Evolutionary conservation across 345 rosid species (phyloP), one percentile per base, ranked within the genome.

Genomic region (Nasturtium officinale): DNA sequence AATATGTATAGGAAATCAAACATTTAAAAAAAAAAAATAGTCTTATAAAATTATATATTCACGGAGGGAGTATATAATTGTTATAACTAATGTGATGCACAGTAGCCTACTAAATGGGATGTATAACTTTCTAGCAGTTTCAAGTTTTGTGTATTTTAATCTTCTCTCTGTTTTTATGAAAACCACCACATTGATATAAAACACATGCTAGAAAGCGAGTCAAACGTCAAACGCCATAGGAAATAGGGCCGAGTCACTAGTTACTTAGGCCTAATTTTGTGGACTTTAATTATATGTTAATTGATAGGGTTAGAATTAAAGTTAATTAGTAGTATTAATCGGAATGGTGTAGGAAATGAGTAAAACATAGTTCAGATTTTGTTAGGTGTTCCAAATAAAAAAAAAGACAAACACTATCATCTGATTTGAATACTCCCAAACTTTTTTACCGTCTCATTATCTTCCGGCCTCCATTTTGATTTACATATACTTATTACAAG

Each of bases 381-480:
- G 9, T 9, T 18, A 0, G 18, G 30, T 18, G 5, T 59, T 59
- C 64, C 46, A 37, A 59, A 59, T 20, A n/a, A n/a, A n/a, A 9
- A 20, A 35, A 64, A 64, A 6, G 16, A 63, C 7, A 12, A 30
- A 48, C 69, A 50, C 18, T 8, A 4, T 50, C 17, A 25, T 66
- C 8, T 37, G 26, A 23, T 52, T 37, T 33, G 7, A 37, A 50
- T 9, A 25, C 16, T 67, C 18, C 9, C 33, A 55, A 42, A 45
- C 65, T 45, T 57, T 45, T 57, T 45, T 18, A 43, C 26, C 10
- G 12, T 65, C 30, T 32, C 35, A 37, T 35, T 6, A 42, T 51
- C 37, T 17, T 16, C 30, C 43, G 3, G 25, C n/a, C 29, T 57
- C 46, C 55, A 56, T 45, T 57, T 69, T 54, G 40, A 54, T 40